phyloP scores from a whole-genome alignment of 306 rosid species.

The Casuarina equisetifolia region DNA sequence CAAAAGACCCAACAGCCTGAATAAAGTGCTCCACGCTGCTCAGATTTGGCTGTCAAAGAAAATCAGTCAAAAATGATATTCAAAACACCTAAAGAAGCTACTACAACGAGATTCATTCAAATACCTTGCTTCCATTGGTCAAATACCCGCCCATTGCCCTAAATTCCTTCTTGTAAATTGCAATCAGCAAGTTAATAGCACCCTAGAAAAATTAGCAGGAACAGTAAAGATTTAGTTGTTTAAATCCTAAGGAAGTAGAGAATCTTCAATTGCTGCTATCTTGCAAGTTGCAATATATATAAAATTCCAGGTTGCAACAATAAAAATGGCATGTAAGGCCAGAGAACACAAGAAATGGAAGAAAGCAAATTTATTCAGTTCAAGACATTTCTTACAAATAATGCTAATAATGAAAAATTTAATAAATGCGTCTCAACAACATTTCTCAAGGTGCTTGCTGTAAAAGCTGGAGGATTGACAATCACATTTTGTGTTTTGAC shows the following conservation, averaged over 20 bases:
- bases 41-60: constrained; percentile 66
- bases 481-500: neutral
- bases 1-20: constrained; percentile 90
- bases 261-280: neutral
- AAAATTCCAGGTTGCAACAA: neutral
- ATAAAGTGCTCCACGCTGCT: constrained; percentile 80
- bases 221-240: neutral
- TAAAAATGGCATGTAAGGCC: neutral
- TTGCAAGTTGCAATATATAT: neutral
- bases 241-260: neutral
- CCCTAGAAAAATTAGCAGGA: constrained; percentile 52
- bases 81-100: neutral
- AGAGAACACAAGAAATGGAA: neutral
- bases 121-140: constrained; percentile 86
- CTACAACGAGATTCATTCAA: neutral
- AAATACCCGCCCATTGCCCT: constrained; percentile 76
- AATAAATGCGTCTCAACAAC: neutral
- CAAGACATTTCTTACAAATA: neutral
- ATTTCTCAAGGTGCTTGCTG: neutral
- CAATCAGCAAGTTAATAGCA: constrained; percentile 84
- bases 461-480: neutral
- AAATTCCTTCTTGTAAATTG: constrained; percentile 92
- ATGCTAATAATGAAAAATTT: neutral
- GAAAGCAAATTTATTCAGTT: neutral
- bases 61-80: constrained; percentile 7